Conservation (phyloP, 2,329 filamentous ascomycete genomes). For the Xylaria digitata region DNA sequence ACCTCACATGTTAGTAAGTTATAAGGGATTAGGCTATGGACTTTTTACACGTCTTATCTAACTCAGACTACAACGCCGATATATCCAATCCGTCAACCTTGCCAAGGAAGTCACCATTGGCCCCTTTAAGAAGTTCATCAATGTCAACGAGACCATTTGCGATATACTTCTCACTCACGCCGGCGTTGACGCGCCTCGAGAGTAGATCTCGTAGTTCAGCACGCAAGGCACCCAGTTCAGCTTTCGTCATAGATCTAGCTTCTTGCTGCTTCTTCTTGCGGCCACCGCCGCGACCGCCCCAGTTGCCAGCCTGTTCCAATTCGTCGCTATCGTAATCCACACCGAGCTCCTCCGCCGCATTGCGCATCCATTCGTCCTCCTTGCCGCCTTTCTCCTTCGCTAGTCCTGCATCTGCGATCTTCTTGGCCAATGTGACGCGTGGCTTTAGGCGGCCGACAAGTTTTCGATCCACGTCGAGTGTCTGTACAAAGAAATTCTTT, state of each 20-base stretch:
- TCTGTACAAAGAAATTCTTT: constrained; percentile 77
- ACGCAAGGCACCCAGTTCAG: constrained; percentile 75
- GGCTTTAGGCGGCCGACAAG: constrained; percentile 81
- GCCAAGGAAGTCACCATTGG: constrained; percentile 75
- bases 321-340: constrained; percentile 94
- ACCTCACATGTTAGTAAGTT: too few species aligned
- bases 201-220: constrained; percentile 79
- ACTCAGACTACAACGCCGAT: constrained; percentile 46
- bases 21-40: too few species aligned
- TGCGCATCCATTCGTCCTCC: constrained; percentile 85
- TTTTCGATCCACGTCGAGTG: constrained; percentile 84
- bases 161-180: constrained; percentile 88
- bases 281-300: constrained; percentile 76
- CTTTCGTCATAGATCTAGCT: constrained; percentile 75
- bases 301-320: constrained; percentile 72
- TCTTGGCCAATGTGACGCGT: constrained; percentile 83
- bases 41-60: background rate
- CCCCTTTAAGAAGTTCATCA: constrained; percentile 73
- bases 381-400: constrained; percentile 89
- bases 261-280: constrained; percentile 80
- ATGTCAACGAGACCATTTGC: constrained; percentile 88
- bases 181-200: constrained; percentile 80
- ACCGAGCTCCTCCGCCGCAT: constrained; percentile 89
- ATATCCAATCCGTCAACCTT: constrained; percentile 57
- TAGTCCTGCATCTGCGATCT: constrained; percentile 81